Percentiles rank a stretch among this genome's conserved stretches.
phyloP scores from a whole-genome alignment of 2,329 filamentous ascomycete genomes.

The Scorias spongiosa region DNA sequence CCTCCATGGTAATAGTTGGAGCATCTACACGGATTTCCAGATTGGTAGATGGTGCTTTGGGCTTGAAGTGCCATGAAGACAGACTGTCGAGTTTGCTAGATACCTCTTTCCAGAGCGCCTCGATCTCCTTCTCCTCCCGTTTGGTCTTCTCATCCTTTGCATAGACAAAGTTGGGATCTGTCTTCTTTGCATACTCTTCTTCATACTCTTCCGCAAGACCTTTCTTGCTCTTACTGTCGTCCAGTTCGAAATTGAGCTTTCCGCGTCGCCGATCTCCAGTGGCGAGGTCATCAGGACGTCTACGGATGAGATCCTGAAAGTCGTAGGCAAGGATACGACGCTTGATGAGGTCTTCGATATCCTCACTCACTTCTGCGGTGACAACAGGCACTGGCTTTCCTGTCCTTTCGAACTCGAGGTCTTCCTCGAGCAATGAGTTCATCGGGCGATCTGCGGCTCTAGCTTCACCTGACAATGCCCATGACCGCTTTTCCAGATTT shows the following conservation, averaged over 20 bases:
- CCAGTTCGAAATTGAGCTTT: constrained; percentile 51
- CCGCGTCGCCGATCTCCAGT: constrained; percentile 52
- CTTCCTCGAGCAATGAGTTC: constrained; percentile 87
- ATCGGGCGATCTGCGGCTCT: constrained; percentile 64
- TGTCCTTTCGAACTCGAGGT: constrained; percentile 87
- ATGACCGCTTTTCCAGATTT: constrained; percentile 78
- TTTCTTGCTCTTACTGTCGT: constrained; percentile 76
- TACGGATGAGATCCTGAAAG: constrained; percentile 79
- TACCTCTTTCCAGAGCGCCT: constrained; percentile 67
- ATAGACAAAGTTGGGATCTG: constrained; percentile 68
- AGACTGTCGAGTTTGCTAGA: constrained; percentile 71
- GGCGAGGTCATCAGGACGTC: constrained; percentile 59
- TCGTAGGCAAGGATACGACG: constrained; percentile 76
- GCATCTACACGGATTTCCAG: constrained; percentile 82
- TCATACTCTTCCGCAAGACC: constrained; percentile 88
- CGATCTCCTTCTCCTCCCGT: constrained; percentile 62
- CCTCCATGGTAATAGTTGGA: constrained; percentile 86
- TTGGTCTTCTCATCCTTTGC: constrained; percentile 67
- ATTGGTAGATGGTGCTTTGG: constrained; percentile 65
- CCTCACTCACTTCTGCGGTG: constrained; percentile 77
- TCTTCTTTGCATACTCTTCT: constrained; percentile 67
- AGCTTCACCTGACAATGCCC: constrained; percentile 82
- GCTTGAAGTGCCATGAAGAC: constrained; percentile 89
- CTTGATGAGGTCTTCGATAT: constrained; percentile 89
- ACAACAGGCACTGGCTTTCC: constrained; percentile 92